Evolutionary conservation across 2,329 filamentous ascomycete genomes (phyloP), one percentile per base, ranked within the genome.

Genomic region (Tolypocladium ophioglossoides): DNA sequence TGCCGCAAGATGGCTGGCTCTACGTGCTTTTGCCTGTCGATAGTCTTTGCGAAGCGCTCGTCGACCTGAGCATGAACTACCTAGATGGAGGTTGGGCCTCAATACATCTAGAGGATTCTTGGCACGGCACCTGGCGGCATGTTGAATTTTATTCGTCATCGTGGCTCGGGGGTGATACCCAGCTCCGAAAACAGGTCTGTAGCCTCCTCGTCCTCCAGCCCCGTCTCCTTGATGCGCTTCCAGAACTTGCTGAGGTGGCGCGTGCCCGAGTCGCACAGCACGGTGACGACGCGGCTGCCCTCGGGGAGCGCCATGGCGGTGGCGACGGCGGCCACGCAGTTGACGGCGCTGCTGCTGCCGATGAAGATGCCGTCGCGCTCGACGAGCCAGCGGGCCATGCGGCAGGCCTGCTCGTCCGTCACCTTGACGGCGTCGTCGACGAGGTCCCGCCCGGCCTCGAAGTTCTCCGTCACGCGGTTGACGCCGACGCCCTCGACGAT

Each of bases 401-500:
- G 80, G 67, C 89, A 84, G 14, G 94, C 94, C 74, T 99, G 91
- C 51, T 84, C 82, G 69, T 99, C 95, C 3, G 83, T 89, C 16
- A 99, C 90, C 56, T 85, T 82, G 39, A 97, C 84, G 3, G 94
- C 92, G 71, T 96, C 91, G 68, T 96, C 90, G 52, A 99, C 82
- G 54, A 96, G 72, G 64, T 92, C 85, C 59, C 89, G 78, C 0
- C 92, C 94, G 32, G 85, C 86, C 67, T 96, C 89, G 59, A 99
- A 94, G 69, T 97, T 99, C 52, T 84, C 81, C 1, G 94, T 99
- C n/a, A 96, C 78, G 2, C 94, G 85, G 67, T 96, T 99, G 69
- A 97, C 88, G 1, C 94, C 94, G 59, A 99, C 89, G 1, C 94
- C 94, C 72, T 99, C 95, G 32, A 99, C 90, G 59, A 99, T 89